Evolutionary conservation across 495 filamentous ascomycete genomes (phyloP).

Genomic region (Xylaria venustula): DNA sequence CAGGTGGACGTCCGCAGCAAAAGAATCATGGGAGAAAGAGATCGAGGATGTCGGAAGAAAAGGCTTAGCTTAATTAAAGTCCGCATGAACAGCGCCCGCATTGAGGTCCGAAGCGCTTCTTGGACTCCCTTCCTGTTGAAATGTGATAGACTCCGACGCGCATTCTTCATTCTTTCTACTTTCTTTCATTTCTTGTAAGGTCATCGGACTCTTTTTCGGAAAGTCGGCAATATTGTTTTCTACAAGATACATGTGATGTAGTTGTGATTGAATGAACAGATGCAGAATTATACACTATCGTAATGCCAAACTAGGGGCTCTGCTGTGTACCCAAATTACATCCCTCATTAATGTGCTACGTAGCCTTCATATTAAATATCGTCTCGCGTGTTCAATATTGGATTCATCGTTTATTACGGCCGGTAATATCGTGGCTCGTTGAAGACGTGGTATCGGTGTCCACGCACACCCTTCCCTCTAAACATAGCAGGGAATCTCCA

Average conservation of each 20-base stretch:
- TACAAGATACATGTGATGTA: no score
- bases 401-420: conserved; percentile 15
- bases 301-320: background rate
- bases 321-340: conserved; percentile 11
- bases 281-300: conserved; percentile 1
- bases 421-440: conserved; percentile 79
- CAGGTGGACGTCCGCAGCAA: background rate
- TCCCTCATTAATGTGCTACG: conserved; percentile 7
- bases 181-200: no score
- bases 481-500: conserved; percentile 87
- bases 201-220: no score
- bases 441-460: conserved; percentile 95
- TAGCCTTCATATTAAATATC: conserved; percentile 18
- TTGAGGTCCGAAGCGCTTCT: background rate
- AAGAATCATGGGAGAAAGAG: background rate
- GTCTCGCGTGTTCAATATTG: conserved; percentile 13
- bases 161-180: no score
- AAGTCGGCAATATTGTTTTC: background rate
- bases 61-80: background rate
- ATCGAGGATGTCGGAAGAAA: background rate
- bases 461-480: conserved; percentile 80
- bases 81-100: background rate
- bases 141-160: no score
- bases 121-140: background rate
- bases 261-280: no score